Percentiles rank a stretch among this genome's conserved stretches.
phyloP scores from a whole-genome alignment of 768 basidiomycete species.

The Hebeloma cylindrosporum region DNA sequence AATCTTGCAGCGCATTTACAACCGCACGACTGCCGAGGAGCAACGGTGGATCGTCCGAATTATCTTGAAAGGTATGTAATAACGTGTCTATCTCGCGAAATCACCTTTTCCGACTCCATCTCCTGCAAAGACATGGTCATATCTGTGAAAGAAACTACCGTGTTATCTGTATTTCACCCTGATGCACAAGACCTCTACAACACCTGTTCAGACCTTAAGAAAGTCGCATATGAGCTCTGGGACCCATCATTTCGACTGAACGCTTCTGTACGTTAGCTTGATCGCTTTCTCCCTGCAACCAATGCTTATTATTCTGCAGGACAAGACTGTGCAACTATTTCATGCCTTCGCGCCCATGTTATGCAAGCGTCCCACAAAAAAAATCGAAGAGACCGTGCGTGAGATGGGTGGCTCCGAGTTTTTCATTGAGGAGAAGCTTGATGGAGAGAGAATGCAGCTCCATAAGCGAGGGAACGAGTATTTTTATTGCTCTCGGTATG shows the following conservation, averaged over 20 bases:
- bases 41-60: conserved; percentile 97
- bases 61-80: conserved; percentile 78
- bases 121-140: conserved; percentile 94
- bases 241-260: conserved; percentile 69
- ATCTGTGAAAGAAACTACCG: conserved; percentile 91
- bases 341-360: conserved; percentile 93
- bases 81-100: background rate
- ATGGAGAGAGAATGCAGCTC: conserved; percentile 95
- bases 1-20: conserved; percentile 74
- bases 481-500: conserved; percentile 87
- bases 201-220: conserved; percentile 94
- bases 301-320: conserved; percentile 41
- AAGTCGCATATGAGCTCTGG: conserved; percentile 87
- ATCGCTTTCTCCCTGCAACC: background rate
- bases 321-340: conserved; percentile 82
- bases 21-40: conserved; percentile 79
- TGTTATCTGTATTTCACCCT: conserved; percentile 89
- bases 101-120: background rate
- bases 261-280: conserved; percentile 43
- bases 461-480: conserved; percentile 92
- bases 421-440: conserved; percentile 94
- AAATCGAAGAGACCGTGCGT: conserved; percentile 80
- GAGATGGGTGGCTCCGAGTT: conserved; percentile 81
- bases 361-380: conserved; percentile 82
- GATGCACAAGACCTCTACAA: conserved; percentile 95